Percentiles rank a stretch among this genome's conserved stretches.
Conservation (phyloP, 2,329 filamentous ascomycete genomes). For the Monilinia fructigena region DNA sequence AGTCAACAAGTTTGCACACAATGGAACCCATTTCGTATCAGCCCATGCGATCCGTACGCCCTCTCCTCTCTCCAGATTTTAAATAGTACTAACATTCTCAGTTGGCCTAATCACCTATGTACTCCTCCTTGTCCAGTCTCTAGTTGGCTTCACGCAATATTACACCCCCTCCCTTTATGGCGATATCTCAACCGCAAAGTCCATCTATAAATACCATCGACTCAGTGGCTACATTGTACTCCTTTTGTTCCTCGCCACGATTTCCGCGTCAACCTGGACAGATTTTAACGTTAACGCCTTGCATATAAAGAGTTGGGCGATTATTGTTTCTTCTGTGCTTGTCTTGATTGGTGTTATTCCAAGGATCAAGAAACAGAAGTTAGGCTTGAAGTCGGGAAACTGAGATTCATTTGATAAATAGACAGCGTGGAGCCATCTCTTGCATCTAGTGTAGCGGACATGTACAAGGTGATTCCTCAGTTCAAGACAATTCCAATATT, state of each 20-base stretch:
- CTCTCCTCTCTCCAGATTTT: neutral
- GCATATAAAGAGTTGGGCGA: conserved; percentile 73
- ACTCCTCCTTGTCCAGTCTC: conserved; percentile 67
- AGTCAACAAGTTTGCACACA: conserved; percentile 74
- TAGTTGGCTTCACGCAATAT: conserved; percentile 82
- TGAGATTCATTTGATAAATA: neutral
- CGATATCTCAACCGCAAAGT: conserved; percentile 74
- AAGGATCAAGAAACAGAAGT: conserved; percentile 77
- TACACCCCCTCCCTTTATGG: conserved; percentile 73
- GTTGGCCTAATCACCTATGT: conserved; percentile 70
- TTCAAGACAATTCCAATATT: no score
- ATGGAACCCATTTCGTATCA: conserved; percentile 72
- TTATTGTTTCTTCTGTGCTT: conserved; percentile 64
- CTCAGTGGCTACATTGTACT: conserved; percentile 72
- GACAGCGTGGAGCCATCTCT: no score
- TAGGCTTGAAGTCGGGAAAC: conserved; percentile 50
- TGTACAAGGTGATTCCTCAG: no score
- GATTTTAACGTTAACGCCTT: conserved; percentile 68
- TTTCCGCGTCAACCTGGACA: conserved; percentile 74
- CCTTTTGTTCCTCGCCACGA: conserved; percentile 68
- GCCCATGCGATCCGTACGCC: conserved; percentile 63
- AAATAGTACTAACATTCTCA: neutral
- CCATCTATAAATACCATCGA: conserved; percentile 87
- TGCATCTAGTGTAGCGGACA: no score
- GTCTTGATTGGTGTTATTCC: conserved; percentile 71